A percentile compares a stretch with the other conserved stretches of the same genome.
phyloP scores from a whole-genome alignment of 1,139 yeast species.

The Blastobotrys apis region DNA sequence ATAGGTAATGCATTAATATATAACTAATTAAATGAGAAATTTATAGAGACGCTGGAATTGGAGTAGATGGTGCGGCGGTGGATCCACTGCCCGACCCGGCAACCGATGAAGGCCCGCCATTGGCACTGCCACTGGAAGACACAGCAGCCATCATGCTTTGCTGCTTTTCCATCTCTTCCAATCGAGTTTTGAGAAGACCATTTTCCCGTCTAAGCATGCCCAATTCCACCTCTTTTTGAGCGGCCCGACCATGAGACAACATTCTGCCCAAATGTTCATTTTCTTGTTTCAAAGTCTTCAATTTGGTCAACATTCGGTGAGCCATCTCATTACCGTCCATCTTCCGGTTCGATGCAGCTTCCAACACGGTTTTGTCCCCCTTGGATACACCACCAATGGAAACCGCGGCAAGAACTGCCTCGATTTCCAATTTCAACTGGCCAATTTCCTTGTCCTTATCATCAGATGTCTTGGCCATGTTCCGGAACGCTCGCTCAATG shows the following conservation, averaged over 20 bases:
- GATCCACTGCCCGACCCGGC: background rate
- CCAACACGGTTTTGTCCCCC: constrained; percentile 12
- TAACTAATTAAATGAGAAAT: background rate
- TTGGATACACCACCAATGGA: constrained; percentile 12
- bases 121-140: background rate
- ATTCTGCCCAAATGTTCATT: constrained; percentile 66
- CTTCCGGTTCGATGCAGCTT: constrained; percentile 16
- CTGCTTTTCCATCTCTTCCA: constrained; percentile 7
- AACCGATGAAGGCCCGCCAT: background rate
- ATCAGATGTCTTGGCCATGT: constrained; percentile 48
- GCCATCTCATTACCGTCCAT: constrained; percentile 69
- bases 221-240: constrained; percentile 64
- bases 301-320: constrained; percentile 64
- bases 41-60: background rate
- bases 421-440: constrained; percentile 58
- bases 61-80: background rate
- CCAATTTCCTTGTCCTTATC: constrained; percentile 53
- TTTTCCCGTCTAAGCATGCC: constrained; percentile 55
- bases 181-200: constrained; percentile 19
- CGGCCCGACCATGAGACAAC: constrained; percentile 67
- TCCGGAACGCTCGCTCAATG: constrained; percentile 38
- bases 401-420: constrained; percentile 54
- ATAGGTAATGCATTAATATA: background rate
- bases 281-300: constrained; percentile 61
- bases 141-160: background rate